Percentiles rank a stretch among this genome's conserved stretches.
These are phyloP conservation scores for Xylaria longipes DNA, from an alignment of 495 filamentous ascomycete genomes.

Conservation along the genomic window DNA sequence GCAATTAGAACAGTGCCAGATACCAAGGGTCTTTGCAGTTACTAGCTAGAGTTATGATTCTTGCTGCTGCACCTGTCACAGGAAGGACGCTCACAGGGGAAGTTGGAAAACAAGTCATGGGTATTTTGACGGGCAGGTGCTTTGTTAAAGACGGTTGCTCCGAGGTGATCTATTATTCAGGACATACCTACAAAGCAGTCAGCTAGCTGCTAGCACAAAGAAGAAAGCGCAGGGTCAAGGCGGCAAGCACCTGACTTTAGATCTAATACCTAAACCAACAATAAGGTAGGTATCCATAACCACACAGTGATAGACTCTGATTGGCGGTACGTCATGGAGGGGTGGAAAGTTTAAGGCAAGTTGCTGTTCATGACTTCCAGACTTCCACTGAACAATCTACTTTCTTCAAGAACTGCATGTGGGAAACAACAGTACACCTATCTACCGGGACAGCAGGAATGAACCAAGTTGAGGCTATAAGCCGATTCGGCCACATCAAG, in stretches of 20 bases:
- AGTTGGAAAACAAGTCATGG: background rate
- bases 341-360: background rate
- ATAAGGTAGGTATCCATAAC: background rate
- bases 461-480: background rate
- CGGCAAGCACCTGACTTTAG: background rate
- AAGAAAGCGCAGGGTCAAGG: background rate
- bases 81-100: background rate
- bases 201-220: too few relatives aligned
- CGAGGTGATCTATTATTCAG: background rate
- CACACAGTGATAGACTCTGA: background rate
- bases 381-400: background rate
- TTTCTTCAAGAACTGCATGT: background rate
- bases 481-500: background rate
- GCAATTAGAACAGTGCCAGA: background rate
- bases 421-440: background rate
- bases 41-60: background rate
- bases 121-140: background rate
- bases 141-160: background rate
- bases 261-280: background rate
- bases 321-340: background rate
- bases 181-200: background rate
- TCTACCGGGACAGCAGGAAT: background rate
- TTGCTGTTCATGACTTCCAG: background rate
- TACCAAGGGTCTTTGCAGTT: background rate
- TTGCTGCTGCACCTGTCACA: background rate